phyloP scores from a whole-genome alignment of 257 asterid species.

The Primulina tabacum region DNA sequence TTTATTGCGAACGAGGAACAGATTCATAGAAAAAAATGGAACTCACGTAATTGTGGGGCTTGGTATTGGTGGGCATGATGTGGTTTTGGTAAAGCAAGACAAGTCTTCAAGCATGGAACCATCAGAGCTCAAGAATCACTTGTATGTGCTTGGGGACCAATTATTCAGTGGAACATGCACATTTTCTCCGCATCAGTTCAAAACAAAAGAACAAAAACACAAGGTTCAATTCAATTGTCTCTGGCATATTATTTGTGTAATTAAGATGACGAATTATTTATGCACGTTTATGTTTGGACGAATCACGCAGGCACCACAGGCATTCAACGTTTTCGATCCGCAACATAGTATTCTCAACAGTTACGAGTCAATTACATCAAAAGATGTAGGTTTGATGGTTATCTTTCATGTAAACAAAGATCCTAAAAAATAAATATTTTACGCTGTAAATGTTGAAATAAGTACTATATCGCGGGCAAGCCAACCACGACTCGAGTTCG shows the following conservation, averaged over 20 bases:
- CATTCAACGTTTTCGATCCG: constrained; percentile 78
- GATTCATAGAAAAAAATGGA: constrained; percentile 91
- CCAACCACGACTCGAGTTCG: too few relatives aligned
- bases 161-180: constrained; percentile 67
- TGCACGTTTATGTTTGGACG: neutral
- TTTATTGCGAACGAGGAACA: constrained; percentile 31
- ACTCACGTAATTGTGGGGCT: constrained; percentile 91
- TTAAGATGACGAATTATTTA: neutral
- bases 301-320: constrained; percentile 58
- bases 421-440: too few relatives aligned
- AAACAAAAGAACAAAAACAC: constrained; percentile 41
- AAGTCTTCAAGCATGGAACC: constrained; percentile 63
- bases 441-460: too few relatives aligned
- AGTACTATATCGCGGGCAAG: too few relatives aligned
- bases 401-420: neutral
- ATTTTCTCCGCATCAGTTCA: constrained; percentile 52
- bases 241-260: neutral
- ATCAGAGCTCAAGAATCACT: constrained; percentile 66
- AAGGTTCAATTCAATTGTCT: constrained; percentile 38
- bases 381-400: constrained; percentile 64
- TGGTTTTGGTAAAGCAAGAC: constrained; percentile 72
- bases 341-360: constrained; percentile 42
- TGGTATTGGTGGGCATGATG: constrained; percentile 89
- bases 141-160: constrained; percentile 81
- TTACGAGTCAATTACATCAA: constrained; percentile 50